Conservation (phyloP, 305 asterid species). For the Fraxinus greggii region DNA sequence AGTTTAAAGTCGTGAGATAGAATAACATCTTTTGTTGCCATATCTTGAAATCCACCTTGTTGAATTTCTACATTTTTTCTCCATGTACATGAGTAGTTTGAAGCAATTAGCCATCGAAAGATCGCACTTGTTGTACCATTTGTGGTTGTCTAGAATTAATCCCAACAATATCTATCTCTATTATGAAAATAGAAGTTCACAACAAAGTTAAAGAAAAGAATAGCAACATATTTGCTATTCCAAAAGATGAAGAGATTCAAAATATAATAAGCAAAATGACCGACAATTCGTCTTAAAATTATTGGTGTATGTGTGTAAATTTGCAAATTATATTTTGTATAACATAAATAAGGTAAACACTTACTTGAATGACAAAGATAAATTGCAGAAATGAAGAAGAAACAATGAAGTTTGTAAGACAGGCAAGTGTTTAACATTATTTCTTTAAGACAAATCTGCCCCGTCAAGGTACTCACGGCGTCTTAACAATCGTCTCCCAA, state of each 20-base stretch:
- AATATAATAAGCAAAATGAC: neutral
- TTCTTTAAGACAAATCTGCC: neutral
- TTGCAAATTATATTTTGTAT: neutral
- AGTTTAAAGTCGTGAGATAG: neutral
- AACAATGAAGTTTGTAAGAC: neutral
- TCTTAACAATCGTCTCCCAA: neutral
- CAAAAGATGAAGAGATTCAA: neutral
- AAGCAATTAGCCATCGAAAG: neutral
- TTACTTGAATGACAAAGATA: neutral
- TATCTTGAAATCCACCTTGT: neutral
- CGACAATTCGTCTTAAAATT: too few species aligned
- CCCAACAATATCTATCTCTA: neutral
- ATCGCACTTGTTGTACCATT: neutral
- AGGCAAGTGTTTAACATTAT: neutral
- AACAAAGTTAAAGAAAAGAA: neutral
- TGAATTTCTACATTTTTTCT: too few species aligned
- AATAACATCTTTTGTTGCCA: neutral
- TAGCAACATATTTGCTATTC: too few species aligned
- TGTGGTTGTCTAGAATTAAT: neutral
- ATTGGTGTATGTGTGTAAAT: too few species aligned
- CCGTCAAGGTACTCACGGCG: neutral
- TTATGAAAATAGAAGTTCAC: neutral
- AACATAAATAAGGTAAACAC: neutral
- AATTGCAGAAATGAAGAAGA: neutral
- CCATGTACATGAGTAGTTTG: neutral